phyloP scores from a whole-genome alignment of 2,329 filamentous ascomycete genomes.

The Pseudocercospora ulei region DNA sequence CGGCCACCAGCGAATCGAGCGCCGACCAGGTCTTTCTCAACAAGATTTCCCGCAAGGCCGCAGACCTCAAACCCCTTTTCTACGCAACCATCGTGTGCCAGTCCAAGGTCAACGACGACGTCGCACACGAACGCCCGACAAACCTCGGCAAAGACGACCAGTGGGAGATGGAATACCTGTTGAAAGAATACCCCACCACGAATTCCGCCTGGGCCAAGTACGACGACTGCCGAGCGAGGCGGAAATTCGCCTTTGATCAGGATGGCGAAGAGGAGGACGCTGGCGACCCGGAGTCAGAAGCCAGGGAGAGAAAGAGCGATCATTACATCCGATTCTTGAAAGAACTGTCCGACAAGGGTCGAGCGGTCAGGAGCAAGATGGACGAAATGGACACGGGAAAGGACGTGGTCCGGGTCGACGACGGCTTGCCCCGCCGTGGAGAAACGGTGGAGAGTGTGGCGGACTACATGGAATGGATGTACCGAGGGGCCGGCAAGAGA shows the following conservation, averaged over 20 bases:
- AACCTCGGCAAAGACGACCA: constrained; percentile 39
- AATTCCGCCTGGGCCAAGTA: constrained; percentile 45
- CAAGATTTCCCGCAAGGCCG: constrained; percentile 7
- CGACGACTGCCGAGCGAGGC: constrained; percentile 46
- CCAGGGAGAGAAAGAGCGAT: constrained; percentile 35
- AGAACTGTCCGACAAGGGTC: constrained; percentile 48
- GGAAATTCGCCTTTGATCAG: constrained; percentile 41
- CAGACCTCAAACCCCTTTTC: constrained; percentile 41
- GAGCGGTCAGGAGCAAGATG: constrained; percentile 48
- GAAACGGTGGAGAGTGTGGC: constrained; percentile 24
- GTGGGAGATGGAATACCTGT: constrained; percentile 71
- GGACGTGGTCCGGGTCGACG: constrained; percentile 35
- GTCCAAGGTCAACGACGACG: constrained; percentile 59
- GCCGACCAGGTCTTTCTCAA: constrained; percentile 14
- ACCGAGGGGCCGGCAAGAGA: too few relatives aligned
- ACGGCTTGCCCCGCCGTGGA: constrained; percentile 12
- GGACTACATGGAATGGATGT: constrained; percentile 31
- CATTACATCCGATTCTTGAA: constrained; percentile 43
- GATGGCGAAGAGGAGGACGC: constrained; percentile 38
- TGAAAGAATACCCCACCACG: constrained; percentile 51
- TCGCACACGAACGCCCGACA: constrained; percentile 51
- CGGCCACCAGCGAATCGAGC: constrained; percentile 10
- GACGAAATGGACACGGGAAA: constrained; percentile 43
- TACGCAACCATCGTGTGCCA: constrained; percentile 63
- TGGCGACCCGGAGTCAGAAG: constrained; percentile 15